A percentile compares a stretch with the other conserved stretches of the same genome.
Conservation (phyloP, 768 basidiomycete species). For the Boletales sp. region DNA sequence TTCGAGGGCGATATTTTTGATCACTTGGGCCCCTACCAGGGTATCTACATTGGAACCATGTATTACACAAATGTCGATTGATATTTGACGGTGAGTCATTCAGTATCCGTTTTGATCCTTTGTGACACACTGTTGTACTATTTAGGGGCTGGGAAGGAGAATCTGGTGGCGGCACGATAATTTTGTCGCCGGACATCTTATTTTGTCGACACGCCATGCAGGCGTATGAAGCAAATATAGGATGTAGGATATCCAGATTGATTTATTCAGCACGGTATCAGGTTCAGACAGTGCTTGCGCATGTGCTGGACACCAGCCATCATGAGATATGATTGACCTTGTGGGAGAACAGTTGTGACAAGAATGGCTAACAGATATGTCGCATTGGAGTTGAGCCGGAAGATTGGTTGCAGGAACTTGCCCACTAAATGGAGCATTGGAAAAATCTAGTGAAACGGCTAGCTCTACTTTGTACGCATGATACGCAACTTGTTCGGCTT, state of each 20-base stretch:
- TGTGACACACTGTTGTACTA: too few species aligned
- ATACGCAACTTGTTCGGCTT: constrained; percentile 76
- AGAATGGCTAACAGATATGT: too few species aligned
- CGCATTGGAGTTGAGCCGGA: too few species aligned
- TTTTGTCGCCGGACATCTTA: not conserved
- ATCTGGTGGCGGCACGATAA: not conserved
- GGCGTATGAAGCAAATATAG: too few species aligned
- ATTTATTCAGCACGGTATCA: too few species aligned
- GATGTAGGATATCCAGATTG: too few species aligned
- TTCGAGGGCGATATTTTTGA: constrained; percentile 45
- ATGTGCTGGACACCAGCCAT: too few species aligned
- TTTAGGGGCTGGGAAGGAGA: not conserved
- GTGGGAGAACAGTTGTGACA: too few species aligned
- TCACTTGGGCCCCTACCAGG: constrained; percentile 58
- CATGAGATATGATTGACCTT: too few species aligned
- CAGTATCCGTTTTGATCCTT: not conserved
- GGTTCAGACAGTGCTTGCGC: too few species aligned
- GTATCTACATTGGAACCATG: constrained; percentile 52
- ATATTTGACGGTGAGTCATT: not conserved
- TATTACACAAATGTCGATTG: constrained; percentile 25
- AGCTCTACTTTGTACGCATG: constrained; percentile 82
- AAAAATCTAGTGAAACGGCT: constrained; percentile 2
- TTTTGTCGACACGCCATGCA: too few species aligned
- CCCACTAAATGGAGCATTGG: not conserved
- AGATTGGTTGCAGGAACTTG: too few species aligned